Evolutionary conservation across 179 eudicot genomes (phyloP).

Genomic region (Gypsophila paniculata): DNA sequence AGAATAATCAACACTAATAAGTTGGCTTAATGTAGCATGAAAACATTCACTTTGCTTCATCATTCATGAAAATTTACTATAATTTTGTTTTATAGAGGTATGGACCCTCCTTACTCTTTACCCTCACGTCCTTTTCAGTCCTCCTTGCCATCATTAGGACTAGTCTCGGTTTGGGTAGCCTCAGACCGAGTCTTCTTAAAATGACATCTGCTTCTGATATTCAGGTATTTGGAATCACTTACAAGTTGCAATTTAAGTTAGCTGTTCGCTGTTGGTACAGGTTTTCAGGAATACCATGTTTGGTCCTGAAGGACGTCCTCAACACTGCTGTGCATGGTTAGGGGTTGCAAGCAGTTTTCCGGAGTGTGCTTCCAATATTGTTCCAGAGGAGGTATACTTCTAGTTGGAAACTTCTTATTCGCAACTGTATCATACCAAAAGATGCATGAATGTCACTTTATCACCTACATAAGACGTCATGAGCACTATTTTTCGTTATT

Average conservation of each 20-base stretch:
- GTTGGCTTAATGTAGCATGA: not conserved
- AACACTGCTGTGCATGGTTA: slow-evolving; percentile 99
- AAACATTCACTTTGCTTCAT: not conserved
- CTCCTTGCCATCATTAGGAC: not conserved
- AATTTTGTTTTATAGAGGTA: not conserved
- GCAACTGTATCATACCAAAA: slow-evolving; percentile 1
- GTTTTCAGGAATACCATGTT: slow-evolving; percentile 99
- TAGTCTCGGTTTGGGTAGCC: not conserved
- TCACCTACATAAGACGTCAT: not conserved
- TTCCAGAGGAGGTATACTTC: slow-evolving; percentile 86
- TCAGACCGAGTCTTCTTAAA: not conserved
- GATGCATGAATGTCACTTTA: not conserved
- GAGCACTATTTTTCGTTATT: not conserved
- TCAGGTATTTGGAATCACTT: not conserved
- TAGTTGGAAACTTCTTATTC: slow-evolving; percentile 11
- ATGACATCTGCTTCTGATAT: not conserved
- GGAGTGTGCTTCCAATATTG: slow-evolving; percentile 88
- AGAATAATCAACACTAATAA: not conserved
- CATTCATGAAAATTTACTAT: not conserved
- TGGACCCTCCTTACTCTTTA: not conserved
- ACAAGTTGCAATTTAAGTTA: not conserved
- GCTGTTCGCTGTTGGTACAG: slow-evolving; percentile 37
- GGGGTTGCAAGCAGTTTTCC: slow-evolving; percentile 99
- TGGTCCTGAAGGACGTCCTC: slow-evolving; percentile 99
- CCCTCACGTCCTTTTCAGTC: not conserved